Conservation (phyloP, 768 basidiomycete genomes). For the Mycena latifolia region DNA sequence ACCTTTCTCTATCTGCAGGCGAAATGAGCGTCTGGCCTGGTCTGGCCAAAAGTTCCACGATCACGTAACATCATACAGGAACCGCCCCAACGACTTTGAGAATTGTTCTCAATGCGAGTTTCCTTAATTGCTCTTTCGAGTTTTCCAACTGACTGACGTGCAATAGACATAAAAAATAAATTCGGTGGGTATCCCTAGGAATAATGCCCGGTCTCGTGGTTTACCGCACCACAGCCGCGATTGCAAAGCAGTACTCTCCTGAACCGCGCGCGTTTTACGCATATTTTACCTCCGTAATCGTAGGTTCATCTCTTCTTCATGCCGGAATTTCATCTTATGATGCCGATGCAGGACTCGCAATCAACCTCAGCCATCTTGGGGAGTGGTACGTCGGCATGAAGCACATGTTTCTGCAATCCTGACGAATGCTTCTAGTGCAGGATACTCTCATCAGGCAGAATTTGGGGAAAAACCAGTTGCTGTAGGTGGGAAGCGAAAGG, state of each 20-base stretch:
- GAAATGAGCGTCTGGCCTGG: conserved; percentile 74
- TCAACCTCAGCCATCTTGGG: conserved; percentile 62
- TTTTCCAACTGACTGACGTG: background rate
- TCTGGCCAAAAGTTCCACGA: conserved; percentile 71
- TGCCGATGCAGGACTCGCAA: too few relatives aligned
- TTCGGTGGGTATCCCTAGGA: conserved; percentile 54
- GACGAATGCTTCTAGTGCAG: conserved; percentile 59
- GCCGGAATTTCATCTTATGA: too few relatives aligned
- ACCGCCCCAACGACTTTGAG: conserved; percentile 74
- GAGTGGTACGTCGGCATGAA: conserved; percentile 58
- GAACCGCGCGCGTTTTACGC: conserved; percentile 72
- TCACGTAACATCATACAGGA: conserved; percentile 76
- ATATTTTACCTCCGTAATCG: conserved; percentile 80
- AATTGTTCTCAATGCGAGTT: conserved; percentile 67
- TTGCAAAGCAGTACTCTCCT: conserved; percentile 71
- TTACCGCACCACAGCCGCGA: conserved; percentile 46
- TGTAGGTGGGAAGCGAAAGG: background rate
- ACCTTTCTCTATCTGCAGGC: conserved; percentile 46
- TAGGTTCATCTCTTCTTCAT: conserved; percentile 57
- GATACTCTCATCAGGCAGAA: conserved; percentile 74
- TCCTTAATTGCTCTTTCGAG: background rate
- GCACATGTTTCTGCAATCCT: background rate
- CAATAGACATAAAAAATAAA: conserved; percentile 76
- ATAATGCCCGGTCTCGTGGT: too few relatives aligned
- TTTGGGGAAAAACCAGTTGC: conserved; percentile 42